Base-by-base conservation (phyloP, 2,329 filamentous ascomycete genomes). In the Colletotrichum cereale region DNA sequence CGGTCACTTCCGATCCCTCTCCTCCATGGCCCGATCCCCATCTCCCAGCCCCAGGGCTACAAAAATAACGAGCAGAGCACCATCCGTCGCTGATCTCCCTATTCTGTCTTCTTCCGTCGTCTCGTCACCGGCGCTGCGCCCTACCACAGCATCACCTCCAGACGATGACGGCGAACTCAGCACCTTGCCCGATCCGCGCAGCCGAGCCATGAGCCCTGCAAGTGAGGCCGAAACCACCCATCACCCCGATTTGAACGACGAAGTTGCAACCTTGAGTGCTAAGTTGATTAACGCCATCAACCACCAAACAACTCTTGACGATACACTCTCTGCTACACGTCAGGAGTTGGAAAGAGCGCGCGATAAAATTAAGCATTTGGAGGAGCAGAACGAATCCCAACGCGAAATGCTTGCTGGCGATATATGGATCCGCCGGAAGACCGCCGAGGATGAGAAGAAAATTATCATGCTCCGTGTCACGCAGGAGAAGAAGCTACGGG, bases 241-340 rank as follows among this genome's bases (percentile, higher is more conserved):
- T 55, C 87, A 89, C 72, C 87, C 88, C 6, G 89, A 89, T 67
- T 82, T 90, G 29, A 87, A 87, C 74, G 85, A 88, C 69, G 96
- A 98, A 82, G 94, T 99, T 36, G 93, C 96, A 10, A 91, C 93
- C 8, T 86, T 99, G 40, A 98, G 95, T 82, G 96, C 95, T 60
- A 99, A 99, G 82, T 90, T 99, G 74, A 96, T 99, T 76, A 96
- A 96, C 78, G 96, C 96, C 55, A 98, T 99, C 82, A 99, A 99
- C 80, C 93, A 97, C 81, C 95, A 98, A 82, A 98, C 95, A 10
- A 91, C 89, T 29, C 88, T 99, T 55, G 96, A 98, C 81, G 96
- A 99, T 81, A 93, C 90, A 14, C 86, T 99, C 24, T 92, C 94
- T 61, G 91, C 90, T 62, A 93, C 95, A 21, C 90, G 95, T 47